Evolutionary conservation across 1,284 basidiomycete species (phyloP), one percentile per base, ranked within the genome.

Genomic region (Pisolithus thermaeus): DNA sequence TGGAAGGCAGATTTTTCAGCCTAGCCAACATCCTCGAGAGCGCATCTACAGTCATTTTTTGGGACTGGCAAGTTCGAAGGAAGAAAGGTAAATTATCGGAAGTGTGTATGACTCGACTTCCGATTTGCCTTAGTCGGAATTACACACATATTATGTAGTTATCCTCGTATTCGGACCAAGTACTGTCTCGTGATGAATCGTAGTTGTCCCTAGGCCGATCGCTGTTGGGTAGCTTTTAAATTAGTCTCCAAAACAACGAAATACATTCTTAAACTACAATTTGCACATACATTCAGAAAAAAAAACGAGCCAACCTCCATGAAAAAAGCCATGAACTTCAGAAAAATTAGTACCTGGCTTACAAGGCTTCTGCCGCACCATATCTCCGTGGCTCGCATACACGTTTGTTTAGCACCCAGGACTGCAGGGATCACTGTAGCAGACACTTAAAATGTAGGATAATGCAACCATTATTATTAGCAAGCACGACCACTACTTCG

Each of bases 1-100:
- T 89, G 27, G 89, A 88, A 3, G 95, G 96, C 14, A 97, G 71
- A 61, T 81, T 86, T 70, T 87, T 84, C 14, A 90, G 73, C 58
- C 84, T 74, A 27, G 74, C 66, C 14, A 85, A 62, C 25, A 86
- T 82, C 58, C 84, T 74, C 23, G 71, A 65, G 9, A 87, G 68
- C n/a, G 67, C 63, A 55, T 68, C 63, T 37, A 58, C 59, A 28
- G 61, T 60, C 76, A 77, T 77, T 47, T 62, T 28, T 7, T 28
- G 11, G 35, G 45, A 25, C 7, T 30, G 16, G n/a, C 11, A 35
- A 30, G 47, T 14, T 14, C 30, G 3, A 28, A 25, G 22, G 14
- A 8, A 32, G 40, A 30, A 8, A 48, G 18, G 25, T 12, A 18
- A 39, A 20, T 11, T 35, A 49, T 14, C n/a, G 44, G n/a, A 45